Evolutionary conservation across 164 flowering plant species (phyloP).

Genomic region (Hamamelis virginiana): DNA sequence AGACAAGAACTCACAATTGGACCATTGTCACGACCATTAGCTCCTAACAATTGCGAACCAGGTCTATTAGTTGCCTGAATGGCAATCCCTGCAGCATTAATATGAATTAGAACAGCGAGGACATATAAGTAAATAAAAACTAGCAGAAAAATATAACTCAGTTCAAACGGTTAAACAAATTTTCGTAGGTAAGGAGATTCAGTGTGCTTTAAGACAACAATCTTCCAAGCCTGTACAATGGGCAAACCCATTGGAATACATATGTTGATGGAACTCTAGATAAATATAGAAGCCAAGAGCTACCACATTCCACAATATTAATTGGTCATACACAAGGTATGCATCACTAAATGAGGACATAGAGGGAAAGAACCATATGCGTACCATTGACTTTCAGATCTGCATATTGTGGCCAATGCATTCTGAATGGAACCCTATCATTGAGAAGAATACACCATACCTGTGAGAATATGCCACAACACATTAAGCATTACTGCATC

Average conservation of each 20-base stretch:
- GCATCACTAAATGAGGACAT: slow-evolving; percentile 7
- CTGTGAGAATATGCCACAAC: slow-evolving; percentile 29
- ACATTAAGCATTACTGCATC: background rate
- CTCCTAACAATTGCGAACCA: slow-evolving; percentile 79
- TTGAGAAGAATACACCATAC: slow-evolving; percentile 96
- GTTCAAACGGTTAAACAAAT: too few species aligned
- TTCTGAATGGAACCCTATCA: slow-evolving; percentile 84
- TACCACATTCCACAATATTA: too few species aligned
- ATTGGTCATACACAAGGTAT: background rate
- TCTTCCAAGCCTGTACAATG: too few species aligned
- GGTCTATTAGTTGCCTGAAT: slow-evolving; percentile 85
- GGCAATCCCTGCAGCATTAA: slow-evolving; percentile 43
- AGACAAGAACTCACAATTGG: slow-evolving; percentile 61
- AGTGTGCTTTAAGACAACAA: too few species aligned
- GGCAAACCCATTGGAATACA: too few species aligned
- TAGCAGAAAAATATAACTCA: too few species aligned
- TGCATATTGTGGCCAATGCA: slow-evolving; percentile 95
- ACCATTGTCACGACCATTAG: slow-evolving; percentile 97
- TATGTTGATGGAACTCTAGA: too few species aligned
- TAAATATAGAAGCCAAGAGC: too few species aligned
- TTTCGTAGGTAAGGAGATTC: too few species aligned
- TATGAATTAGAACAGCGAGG: too few species aligned
- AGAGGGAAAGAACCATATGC: too few species aligned
- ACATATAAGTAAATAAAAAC: too few species aligned
- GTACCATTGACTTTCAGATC: slow-evolving; percentile 90